Conservation (phyloP, 1,139 yeast genomes). For the Geotrichum klebahnii region DNA sequence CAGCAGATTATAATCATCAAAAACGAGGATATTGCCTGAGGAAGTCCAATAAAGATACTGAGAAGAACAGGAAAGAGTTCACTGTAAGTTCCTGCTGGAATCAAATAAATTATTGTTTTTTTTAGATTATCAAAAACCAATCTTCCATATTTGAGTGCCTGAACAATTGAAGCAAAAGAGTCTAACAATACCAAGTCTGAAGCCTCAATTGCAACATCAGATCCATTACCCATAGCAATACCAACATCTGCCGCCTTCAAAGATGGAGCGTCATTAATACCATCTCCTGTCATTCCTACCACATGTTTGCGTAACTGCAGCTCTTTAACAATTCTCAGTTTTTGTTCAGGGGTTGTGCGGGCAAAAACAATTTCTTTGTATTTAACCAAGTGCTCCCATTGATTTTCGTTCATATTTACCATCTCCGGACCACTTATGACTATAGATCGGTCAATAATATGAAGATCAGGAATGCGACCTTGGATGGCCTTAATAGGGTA, state of each 20-base stretch:
- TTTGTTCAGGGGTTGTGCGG: constrained; percentile 51
- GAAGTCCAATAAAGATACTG: constrained; percentile 47
- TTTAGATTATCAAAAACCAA: constrained; percentile 49
- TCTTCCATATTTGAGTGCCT: constrained; percentile 40
- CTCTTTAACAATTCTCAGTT: constrained; percentile 46
- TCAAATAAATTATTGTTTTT: constrained; percentile 47
- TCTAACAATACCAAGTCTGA: constrained; percentile 46
- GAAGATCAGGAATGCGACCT: not conserved
- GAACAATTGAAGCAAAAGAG: constrained; percentile 44
- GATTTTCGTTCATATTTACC: constrained; percentile 39
- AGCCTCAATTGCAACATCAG: constrained; percentile 54
- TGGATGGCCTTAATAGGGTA: not conserved
- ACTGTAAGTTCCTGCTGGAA: constrained; percentile 51
- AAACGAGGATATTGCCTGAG: constrained; percentile 49
- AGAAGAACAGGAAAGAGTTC: constrained; percentile 50
- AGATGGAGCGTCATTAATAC: constrained; percentile 50
- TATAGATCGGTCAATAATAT: constrained; percentile 23
- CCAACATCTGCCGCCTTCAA: constrained; percentile 50
- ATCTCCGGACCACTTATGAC: constrained; percentile 44
- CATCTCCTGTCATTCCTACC: constrained; percentile 51
- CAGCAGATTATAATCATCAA: constrained; percentile 47
- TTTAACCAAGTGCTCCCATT: constrained; percentile 42
- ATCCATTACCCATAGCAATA: constrained; percentile 47
- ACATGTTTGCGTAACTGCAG: constrained; percentile 44
- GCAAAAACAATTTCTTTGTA: constrained; percentile 48